A percentile compares a stretch with the other conserved stretches of the same genome.
phyloP scores from a whole-genome alignment of 1,139 yeast species.

The Debaryomyces sp. region DNA sequence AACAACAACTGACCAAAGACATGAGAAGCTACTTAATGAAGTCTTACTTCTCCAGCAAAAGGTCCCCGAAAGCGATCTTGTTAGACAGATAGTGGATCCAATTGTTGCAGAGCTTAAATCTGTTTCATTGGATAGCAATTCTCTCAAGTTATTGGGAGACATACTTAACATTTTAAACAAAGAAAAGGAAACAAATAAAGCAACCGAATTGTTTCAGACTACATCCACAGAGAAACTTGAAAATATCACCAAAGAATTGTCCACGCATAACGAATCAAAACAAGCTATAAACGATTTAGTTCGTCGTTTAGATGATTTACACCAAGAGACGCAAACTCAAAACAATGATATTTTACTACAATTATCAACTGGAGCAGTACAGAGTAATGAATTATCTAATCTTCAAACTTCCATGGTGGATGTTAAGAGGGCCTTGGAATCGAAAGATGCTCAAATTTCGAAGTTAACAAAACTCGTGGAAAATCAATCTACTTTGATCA shows the following conservation, averaged over 20 bases:
- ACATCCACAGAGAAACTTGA: neutral
- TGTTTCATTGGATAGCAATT: slow-evolving; percentile 24
- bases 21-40: neutral
- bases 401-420: neutral
- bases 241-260: neutral
- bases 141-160: slow-evolving; percentile 21
- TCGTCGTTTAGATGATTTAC: slow-evolving; percentile 1
- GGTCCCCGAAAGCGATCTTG: slow-evolving; percentile 21
- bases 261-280: neutral
- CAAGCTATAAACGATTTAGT: neutral
- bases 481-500: slow-evolving; percentile 1
- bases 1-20: neutral
- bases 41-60: slow-evolving; percentile 6
- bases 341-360: slow-evolving; percentile 8
- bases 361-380: slow-evolving; percentile 5
- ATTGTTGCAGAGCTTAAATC: slow-evolving; percentile 28
- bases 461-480: slow-evolving; percentile 3
- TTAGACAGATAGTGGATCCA: slow-evolving; percentile 26
- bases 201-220: neutral
- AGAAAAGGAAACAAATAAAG: slow-evolving; percentile 8
- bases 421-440: neutral
- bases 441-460: slow-evolving; percentile 1
- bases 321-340: slow-evolving; percentile 6
- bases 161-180: slow-evolving; percentile 16
- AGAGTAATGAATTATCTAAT: slow-evolving; percentile 4